Evolutionary conservation across 2,329 filamentous ascomycete genomes (phyloP).

Genomic region (Gnomoniopsis sp.): DNA sequence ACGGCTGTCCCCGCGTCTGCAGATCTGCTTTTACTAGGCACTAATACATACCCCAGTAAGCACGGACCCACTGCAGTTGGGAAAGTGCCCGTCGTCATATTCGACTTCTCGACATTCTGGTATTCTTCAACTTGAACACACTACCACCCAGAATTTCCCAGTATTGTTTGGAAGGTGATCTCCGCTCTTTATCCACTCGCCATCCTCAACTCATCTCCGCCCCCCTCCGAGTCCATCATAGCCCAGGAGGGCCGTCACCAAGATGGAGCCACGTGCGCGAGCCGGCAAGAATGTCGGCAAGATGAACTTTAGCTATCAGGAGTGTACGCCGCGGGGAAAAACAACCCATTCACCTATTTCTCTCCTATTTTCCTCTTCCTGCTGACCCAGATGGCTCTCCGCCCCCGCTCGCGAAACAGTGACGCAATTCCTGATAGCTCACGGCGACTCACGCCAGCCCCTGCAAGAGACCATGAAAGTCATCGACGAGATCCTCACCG

Average conservation of each 20-base stretch:
- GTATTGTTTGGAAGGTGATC: neutral
- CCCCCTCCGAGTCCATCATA: neutral
- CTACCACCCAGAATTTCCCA: neutral
- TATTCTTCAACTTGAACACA: too few species aligned
- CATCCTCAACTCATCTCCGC: neutral
- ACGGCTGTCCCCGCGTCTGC: neutral
- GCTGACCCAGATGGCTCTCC: neutral
- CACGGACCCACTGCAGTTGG: neutral
- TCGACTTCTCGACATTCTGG: too few species aligned
- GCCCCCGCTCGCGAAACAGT: conserved; percentile 50
- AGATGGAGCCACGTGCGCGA: conserved; percentile 73
- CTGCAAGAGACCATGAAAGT: conserved; percentile 81
- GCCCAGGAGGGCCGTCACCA: conserved; percentile 23
- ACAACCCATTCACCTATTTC: neutral
- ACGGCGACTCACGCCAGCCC: conserved; percentile 74
- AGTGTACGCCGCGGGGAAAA: conserved; percentile 58
- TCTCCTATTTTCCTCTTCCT: neutral
- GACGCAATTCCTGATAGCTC: conserved; percentile 71
- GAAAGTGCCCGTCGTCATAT: neutral
- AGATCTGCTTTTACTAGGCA: too few species aligned
- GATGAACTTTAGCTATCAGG: conserved; percentile 72
- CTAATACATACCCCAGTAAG: neutral
- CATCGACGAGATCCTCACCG: conserved; percentile 92
- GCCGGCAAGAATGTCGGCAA: conserved; percentile 78
- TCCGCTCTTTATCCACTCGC: too few species aligned